Evolutionary conservation across 805 yeast genomes (phyloP).

Genomic region (Kurtzmaniella cleridarum): DNA sequence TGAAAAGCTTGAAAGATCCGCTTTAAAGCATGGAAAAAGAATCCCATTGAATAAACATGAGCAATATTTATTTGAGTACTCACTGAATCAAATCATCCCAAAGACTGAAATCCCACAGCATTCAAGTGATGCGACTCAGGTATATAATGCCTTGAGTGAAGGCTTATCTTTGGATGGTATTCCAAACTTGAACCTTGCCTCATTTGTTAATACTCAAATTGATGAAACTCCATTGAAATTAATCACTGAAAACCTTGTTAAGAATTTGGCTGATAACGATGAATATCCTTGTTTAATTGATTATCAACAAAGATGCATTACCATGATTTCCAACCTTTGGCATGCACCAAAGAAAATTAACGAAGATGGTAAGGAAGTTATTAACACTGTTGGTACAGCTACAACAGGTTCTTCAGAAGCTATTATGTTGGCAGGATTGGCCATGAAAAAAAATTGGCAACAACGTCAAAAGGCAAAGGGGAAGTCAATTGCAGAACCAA

Average conservation of each 20-base stretch:
- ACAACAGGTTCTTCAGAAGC: constrained; percentile 95
- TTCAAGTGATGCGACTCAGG: constrained; percentile 48
- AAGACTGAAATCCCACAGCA: constrained; percentile 57
- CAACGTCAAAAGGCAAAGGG: constrained; percentile 55
- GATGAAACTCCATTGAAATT: constrained; percentile 41
- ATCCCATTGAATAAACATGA: constrained; percentile 19
- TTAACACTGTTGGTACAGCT: constrained; percentile 69
- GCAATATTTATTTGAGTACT: constrained; percentile 26
- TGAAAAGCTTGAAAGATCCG: constrained; percentile 31
- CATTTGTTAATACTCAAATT: constrained; percentile 76
- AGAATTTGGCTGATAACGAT: constrained; percentile 88
- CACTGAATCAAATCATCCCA: constrained; percentile 33
- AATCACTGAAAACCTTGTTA: constrained; percentile 66
- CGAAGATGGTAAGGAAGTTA: constrained; percentile 23
- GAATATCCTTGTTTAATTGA: constrained; percentile 86
- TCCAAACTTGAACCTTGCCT: constrained; percentile 80
- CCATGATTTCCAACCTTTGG: constrained; percentile 79
- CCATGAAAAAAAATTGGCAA: constrained; percentile 90
- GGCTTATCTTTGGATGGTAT: constrained; percentile 79
- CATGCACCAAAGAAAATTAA: constrained; percentile 47
- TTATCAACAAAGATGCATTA: constrained; percentile 74
- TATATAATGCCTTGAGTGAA: constrained; percentile 61
- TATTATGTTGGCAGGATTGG: constrained; percentile 87
- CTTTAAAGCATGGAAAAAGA: constrained; percentile 17
- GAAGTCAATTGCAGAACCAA: constrained; percentile 59